These are phyloP conservation scores for Macrophomina phaseolina DNA, from an alignment of 2,329 filamentous ascomycete species.

Conservation along the genomic window DNA sequence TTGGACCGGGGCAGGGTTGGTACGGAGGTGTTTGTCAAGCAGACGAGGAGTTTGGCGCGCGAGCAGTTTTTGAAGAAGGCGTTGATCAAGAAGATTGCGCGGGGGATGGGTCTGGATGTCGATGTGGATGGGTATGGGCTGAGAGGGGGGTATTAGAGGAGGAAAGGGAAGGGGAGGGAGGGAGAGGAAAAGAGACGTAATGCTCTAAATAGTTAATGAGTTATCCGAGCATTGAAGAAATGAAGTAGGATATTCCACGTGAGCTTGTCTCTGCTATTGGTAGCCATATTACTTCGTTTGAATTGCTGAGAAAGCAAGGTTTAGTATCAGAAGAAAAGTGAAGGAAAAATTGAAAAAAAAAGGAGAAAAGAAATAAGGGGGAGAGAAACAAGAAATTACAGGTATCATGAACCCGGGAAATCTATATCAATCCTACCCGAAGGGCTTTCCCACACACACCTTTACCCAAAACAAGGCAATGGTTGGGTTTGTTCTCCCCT, in stretches of 20 bases:
- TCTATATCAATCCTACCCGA: too few species aligned
- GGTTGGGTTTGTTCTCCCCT: too few species aligned
- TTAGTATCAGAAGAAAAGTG: not conserved
- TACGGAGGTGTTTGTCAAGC: slow-evolving; percentile 75
- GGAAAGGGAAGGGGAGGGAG: too few species aligned
- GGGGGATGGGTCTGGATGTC: slow-evolving; percentile 72
- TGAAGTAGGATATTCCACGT: too few species aligned
- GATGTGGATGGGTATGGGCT: not conserved
- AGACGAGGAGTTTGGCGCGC: slow-evolving; percentile 72
- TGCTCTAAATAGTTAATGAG: too few species aligned
- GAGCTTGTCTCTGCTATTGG: not conserved
- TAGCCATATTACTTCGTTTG: not conserved
- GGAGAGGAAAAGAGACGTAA: not conserved
- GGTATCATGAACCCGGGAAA: too few species aligned
- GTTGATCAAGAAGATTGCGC: slow-evolving; percentile 75
- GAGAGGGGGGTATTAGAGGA: not conserved
- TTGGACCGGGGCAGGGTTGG: slow-evolving; percentile 75
- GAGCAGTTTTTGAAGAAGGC: slow-evolving; percentile 88
- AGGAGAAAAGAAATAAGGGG: not conserved
- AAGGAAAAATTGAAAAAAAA: not conserved
- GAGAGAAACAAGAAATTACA: too few species aligned
- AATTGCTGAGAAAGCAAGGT: not conserved
- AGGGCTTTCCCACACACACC: too few species aligned
- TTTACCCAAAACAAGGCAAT: too few species aligned
- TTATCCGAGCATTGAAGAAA: too few species aligned